Evolutionary conservation across 768 basidiomycete species (phyloP).

Genomic region (Phallus indusiatus): DNA sequence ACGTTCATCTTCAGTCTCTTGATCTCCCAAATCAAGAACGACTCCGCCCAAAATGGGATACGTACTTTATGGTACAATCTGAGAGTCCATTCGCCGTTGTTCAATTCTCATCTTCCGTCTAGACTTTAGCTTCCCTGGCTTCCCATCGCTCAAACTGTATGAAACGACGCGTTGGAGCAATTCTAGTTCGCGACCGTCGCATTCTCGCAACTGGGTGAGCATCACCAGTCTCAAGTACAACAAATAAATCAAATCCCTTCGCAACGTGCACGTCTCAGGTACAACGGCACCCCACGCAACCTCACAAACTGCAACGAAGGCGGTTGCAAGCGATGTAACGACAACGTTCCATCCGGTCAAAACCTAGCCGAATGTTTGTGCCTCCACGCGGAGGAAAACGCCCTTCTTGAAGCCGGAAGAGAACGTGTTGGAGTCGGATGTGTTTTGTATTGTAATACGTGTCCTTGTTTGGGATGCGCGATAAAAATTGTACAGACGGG

Average conservation of each 20-base stretch:
- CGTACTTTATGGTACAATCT: slow-evolving; percentile 87
- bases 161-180: slow-evolving; percentile 93
- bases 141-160: slow-evolving; percentile 91
- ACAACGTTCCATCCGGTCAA: slow-evolving; percentile 38
- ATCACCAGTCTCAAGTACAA: background rate
- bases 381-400: slow-evolving; percentile 97
- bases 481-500: slow-evolving; percentile 97
- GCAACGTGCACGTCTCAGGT: slow-evolving; percentile 36
- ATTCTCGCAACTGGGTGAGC: slow-evolving; percentile 30
- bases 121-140: slow-evolving; percentile 86
- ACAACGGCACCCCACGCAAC: slow-evolving; percentile 94
- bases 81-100: background rate
- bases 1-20: slow-evolving; percentile 54
- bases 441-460: slow-evolving; percentile 99
- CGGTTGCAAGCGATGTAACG: slow-evolving; percentile 76
- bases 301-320: slow-evolving; percentile 86
- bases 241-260: background rate
- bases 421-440: slow-evolving; percentile 77
- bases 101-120: background rate
- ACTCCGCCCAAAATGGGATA: slow-evolving; percentile 86
- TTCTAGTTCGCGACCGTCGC: slow-evolving; percentile 63
- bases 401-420: slow-evolving; percentile 84
- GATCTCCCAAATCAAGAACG: slow-evolving; percentile 65
- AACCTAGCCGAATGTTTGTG: slow-evolving; percentile 77
- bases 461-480: slow-evolving; percentile 93